Evolutionary conservation across 805 yeast species (phyloP), one percentile per base, ranked within the genome.

Genomic region (Hanseniaspora mollemarum): DNA sequence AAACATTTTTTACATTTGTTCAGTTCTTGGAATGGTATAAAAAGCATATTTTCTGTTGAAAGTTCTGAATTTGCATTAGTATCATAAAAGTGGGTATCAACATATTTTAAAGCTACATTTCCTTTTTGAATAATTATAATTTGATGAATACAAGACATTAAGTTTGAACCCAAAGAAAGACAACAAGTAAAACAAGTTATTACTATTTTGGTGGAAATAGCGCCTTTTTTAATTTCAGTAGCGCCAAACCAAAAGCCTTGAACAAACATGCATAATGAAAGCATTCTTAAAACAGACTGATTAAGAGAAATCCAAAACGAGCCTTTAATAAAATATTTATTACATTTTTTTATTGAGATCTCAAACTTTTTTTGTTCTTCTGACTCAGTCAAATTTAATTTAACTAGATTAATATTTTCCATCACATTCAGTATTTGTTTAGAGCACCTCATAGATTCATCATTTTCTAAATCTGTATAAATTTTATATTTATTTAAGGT

Each of bases 211-310:
- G 86, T 67, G 1, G 68, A 57, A 13, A 80, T 60, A 8, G 73
- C 69, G 0, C 77, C 76, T 4, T 65, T 63, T 32, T 66, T 63
- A 2, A 87, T 80, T 69, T 84, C 73, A 41, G 71, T 71, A 26
- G 81, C 75, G 1, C 97, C 99, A 66, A 82, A 90, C 86, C 94
- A 87, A 58, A 92, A 84, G 0, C 90, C 94, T 64, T 86, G 95
- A 2, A 88, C 83, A 68, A 90, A 87, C 79, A 87, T 80, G 60
- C 79, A 61, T 35, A 86, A 67, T 0, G 81, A 72, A 3, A 88
- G 56, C 22, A 75, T 65, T 57, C 81, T 75, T 46, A 81, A 63
- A 0, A 75, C 39, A 0, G 83, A 81, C 21, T 74, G 62, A 59
- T 86, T 87, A 0, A 74, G 59, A 4, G 54, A 33, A 4, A 42